These are phyloP conservation scores for Saprolegnia parasitica DNA, from an alignment of 352 stramenopile genomes.

Conservation along the genomic window DNA sequence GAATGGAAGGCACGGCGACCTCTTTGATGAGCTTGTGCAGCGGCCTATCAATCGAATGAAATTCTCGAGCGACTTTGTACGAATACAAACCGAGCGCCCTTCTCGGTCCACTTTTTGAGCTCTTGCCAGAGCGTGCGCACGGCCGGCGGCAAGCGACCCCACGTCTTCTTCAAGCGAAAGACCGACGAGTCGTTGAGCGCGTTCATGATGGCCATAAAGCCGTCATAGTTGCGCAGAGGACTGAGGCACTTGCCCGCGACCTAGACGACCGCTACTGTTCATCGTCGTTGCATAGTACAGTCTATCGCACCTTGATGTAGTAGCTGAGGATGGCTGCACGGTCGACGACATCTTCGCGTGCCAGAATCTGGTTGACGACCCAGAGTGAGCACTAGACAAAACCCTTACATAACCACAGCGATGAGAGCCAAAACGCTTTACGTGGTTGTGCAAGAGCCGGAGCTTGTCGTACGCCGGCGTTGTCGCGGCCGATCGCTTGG, in stretches of 20 bases:
- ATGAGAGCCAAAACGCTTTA: not conserved
- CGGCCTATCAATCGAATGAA: conserved; percentile 33
- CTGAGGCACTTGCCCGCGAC: conserved; percentile 68
- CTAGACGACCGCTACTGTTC: conserved; percentile 28
- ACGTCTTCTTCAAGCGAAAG: conserved; percentile 84
- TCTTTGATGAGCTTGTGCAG: conserved; percentile 81
- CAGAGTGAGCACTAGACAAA: conserved; percentile 68
- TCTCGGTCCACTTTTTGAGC: conserved; percentile 77
- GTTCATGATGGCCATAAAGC: conserved; percentile 89
- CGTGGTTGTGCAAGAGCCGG: conserved; percentile 67
- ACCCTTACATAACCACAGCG: no score
- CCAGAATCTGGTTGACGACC: conserved; percentile 79
- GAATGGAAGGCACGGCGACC: conserved; percentile 54
- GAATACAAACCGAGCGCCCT: conserved; percentile 54
- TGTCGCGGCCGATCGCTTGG: conserved; percentile 67
- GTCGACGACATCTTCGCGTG: conserved; percentile 69
- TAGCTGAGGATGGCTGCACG: conserved; percentile 73
- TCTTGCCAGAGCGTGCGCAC: conserved; percentile 77
- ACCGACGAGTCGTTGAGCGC: conserved; percentile 83
- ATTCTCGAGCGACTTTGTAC: not conserved
- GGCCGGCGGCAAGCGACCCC: conserved; percentile 60
- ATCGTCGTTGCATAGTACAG: not conserved
- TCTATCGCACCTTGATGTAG: conserved; percentile 62
- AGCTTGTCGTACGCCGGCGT: conserved; percentile 79
- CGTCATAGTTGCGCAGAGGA: conserved; percentile 80